Percentiles rank a stretch among this genome's conserved stretches.
These are phyloP conservation scores for Chaetomiaceae sp. DNA, from an alignment of 2,329 filamentous ascomycete species.

Conservation along the genomic window DNA sequence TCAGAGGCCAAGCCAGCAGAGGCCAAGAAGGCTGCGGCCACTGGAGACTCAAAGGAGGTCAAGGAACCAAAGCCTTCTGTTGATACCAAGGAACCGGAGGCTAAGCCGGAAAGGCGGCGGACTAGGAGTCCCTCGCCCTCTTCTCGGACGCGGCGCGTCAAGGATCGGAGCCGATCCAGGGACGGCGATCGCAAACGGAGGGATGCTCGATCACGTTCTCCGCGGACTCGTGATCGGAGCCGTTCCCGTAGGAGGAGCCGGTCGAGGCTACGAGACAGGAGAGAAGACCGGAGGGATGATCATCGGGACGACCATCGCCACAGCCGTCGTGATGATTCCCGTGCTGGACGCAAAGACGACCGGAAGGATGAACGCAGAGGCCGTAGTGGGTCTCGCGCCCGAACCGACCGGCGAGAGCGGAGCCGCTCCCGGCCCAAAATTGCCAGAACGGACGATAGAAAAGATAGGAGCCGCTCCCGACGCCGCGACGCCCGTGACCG, in stretches of 20 bases:
- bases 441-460: conserved; percentile 28
- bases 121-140: conserved; percentile 29
- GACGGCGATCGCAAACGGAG: conserved; percentile 30
- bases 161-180: conserved; percentile 32
- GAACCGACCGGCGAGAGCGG: conserved; percentile 28
- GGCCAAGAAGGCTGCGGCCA: conserved; percentile 1
- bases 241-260: conserved; percentile 29
- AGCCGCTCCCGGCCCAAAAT: conserved; percentile 27
- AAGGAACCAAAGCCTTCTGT: conserved; percentile 26
- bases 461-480: conserved; percentile 27
- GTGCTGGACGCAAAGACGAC: conserved; percentile 12
- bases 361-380: conserved; percentile 27
- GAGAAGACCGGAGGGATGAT: conserved; percentile 28
- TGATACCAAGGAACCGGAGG: conserved; percentile 15
- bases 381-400: conserved; percentile 26
- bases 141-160: conserved; percentile 23
- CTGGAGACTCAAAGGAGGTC: conserved; percentile 24
- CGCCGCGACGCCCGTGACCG: conserved; percentile 26
- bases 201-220: conserved; percentile 24
- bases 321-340: conserved; percentile 21
- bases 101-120: conserved; percentile 31
- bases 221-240: conserved; percentile 27
- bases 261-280: conserved; percentile 28
- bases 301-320: conserved; percentile 8
- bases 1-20: conserved; percentile 35